phyloP scores from a whole-genome alignment of 345 rosid species.

The Hibiscus syriacus region DNA sequence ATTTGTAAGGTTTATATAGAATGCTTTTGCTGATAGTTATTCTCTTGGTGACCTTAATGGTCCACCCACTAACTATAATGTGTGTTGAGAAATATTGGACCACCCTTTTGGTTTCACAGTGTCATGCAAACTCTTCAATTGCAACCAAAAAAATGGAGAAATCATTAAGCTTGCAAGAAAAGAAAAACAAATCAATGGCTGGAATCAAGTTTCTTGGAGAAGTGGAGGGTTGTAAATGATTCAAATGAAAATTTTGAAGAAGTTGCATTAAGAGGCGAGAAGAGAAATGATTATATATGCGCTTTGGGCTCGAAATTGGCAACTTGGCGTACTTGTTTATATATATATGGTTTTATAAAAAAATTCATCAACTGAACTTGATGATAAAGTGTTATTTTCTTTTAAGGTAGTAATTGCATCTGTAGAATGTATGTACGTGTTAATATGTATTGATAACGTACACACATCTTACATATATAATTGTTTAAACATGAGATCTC shows the following conservation, averaged over 20 bases:
- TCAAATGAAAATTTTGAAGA: neutral
- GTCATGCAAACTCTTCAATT: neutral
- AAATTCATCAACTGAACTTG: too few relatives aligned
- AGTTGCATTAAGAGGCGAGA: too few relatives aligned
- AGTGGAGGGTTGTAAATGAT: neutral
- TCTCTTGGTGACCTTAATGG: neutral
- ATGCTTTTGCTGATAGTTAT: too few relatives aligned
- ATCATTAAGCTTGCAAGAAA: neutral
- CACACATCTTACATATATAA: too few relatives aligned
- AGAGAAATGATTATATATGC: too few relatives aligned
- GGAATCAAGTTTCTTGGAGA: neutral
- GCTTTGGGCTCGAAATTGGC: neutral
- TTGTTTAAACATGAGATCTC: too few relatives aligned
- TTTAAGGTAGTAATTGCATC: too few relatives aligned
- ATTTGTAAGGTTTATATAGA: too few relatives aligned
- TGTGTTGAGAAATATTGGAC: conserved; percentile 19
- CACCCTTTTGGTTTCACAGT: conserved; percentile 10
- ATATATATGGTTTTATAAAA: too few relatives aligned
- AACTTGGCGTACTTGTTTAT: neutral
- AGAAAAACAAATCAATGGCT: neutral
- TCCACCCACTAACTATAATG: conserved; percentile 3
- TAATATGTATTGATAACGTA: too few relatives aligned
- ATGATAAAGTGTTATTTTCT: too few relatives aligned
- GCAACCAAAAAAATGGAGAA: neutral
- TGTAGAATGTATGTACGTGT: too few relatives aligned